phyloP scores from a whole-genome alignment of 2,329 filamentous ascomycete genomes.

The Diplodia corticola region DNA sequence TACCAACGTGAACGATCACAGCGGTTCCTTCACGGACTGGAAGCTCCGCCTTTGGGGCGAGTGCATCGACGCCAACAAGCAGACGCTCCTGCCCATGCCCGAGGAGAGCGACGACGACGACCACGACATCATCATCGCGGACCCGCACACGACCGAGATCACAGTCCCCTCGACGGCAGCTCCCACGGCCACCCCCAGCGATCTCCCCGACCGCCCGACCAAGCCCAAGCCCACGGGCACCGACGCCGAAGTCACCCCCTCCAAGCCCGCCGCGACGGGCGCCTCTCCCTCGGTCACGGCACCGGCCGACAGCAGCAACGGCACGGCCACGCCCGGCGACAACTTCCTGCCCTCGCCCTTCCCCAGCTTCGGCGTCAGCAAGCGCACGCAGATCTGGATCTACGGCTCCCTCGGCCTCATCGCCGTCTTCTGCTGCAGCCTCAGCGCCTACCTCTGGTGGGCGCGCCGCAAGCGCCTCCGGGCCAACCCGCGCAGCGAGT shows the following conservation, averaged over 20 bases:
- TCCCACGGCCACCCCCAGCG: constrained; percentile 41
- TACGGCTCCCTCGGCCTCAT: constrained; percentile 86
- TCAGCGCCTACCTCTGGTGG: constrained; percentile 79
- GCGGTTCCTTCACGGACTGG: constrained; percentile 85
- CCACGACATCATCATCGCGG: constrained; percentile 62
- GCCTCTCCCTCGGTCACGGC: constrained; percentile 23
- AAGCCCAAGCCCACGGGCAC: constrained; percentile 57
- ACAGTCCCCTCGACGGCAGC: constrained; percentile 50
- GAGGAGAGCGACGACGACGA: constrained; percentile 80
- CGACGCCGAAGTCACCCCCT: constrained; percentile 24
- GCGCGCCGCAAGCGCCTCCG: constrained; percentile 74
- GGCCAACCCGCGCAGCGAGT: constrained; percentile 75
- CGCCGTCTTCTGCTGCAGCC: constrained; percentile 73
- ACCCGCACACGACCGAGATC: constrained; percentile 61
- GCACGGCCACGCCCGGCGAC: constrained; percentile 37
- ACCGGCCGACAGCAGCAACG: constrained; percentile 1
- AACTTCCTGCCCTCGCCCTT: constrained; percentile 79
- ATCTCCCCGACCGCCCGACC: constrained; percentile 55
- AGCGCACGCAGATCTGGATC: constrained; percentile 89
- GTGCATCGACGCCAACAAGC: constrained; percentile 71
- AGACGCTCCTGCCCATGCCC: constrained; percentile 76
- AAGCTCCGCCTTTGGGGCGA: constrained; percentile 94
- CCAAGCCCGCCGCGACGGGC: constrained; percentile 29
- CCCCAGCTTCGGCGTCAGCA: constrained; percentile 85
- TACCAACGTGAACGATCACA: constrained; percentile 71